Evolutionary conservation across 108 stramenopile genomes (phyloP).

Genomic region (Parietichytrium sp.): DNA sequence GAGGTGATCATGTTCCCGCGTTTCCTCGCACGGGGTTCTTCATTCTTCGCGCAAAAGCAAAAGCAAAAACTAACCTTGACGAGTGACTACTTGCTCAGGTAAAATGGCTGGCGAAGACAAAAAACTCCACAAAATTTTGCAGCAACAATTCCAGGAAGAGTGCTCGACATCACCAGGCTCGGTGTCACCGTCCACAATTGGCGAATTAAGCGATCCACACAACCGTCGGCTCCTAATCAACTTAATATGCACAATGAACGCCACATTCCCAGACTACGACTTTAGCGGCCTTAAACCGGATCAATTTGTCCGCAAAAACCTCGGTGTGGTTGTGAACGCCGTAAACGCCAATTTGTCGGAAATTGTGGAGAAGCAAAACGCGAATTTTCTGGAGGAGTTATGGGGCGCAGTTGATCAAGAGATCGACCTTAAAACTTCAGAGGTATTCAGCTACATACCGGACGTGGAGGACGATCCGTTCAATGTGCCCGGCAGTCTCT

Average conservation of each 20-base stretch:
- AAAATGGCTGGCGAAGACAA: too few relatives aligned
- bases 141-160: neutral
- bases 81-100: too few relatives aligned
- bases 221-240: neutral
- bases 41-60: too few relatives aligned
- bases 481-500: neutral
- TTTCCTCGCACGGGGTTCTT: too few relatives aligned
- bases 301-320: conserved; percentile 1
- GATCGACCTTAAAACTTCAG: neutral
- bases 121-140: neutral
- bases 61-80: too few relatives aligned
- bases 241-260: conserved; percentile 34
- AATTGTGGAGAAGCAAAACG: conserved; percentile 9
- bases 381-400: conserved; percentile 13
- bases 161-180: neutral
- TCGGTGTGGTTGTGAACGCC: neutral
- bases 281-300: conserved; percentile 32
- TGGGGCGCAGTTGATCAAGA: conserved; percentile 31
- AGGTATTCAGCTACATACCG: conserved; percentile 17
- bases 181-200: too few relatives aligned
- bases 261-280: conserved; percentile 24
- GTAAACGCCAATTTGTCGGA: conserved; percentile 14
- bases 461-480: conserved; percentile 37
- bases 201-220: conserved; percentile 17
- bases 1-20: too few relatives aligned